A percentile compares a stretch with the other conserved stretches of the same genome.
These are phyloP conservation scores for Phycomyces nitens DNA, from an alignment of 192 early-diverging fungal genomes.

Conservation along the genomic window DNA sequence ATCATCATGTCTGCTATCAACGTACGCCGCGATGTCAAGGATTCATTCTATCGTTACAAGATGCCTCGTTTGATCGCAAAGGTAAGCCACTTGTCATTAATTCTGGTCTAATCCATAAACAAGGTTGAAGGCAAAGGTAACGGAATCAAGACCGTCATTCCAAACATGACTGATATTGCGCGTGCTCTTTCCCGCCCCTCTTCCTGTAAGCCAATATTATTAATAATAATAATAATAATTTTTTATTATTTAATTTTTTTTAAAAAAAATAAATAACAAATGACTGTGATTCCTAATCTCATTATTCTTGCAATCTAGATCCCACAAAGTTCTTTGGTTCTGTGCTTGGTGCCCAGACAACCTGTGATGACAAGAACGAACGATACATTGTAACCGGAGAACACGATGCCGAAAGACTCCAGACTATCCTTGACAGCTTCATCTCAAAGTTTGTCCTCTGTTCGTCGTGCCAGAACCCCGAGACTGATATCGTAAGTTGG, in stretches of 20 bases:
- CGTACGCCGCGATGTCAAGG: slow-evolving; percentile 85
- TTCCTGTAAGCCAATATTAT: slow-evolving; percentile 56
- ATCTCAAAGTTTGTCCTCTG: slow-evolving; percentile 96
- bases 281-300: not conserved
- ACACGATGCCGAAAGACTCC: slow-evolving; percentile 84
- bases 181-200: slow-evolving; percentile 85
- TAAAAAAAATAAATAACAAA: not conserved
- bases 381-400: slow-evolving; percentile 95
- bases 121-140: slow-evolving; percentile 97
- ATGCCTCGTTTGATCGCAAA: slow-evolving; percentile 89
- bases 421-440: slow-evolving; percentile 81
- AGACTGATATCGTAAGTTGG: slow-evolving; percentile 80
- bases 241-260: not conserved
- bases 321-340: slow-evolving; percentile 91
- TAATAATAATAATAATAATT: too few relatives aligned
- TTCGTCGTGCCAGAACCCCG: slow-evolving; percentile 90
- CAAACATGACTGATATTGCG: slow-evolving; percentile 94
- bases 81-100: slow-evolving; percentile 29
- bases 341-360: slow-evolving; percentile 93
- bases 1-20: slow-evolving; percentile 74
- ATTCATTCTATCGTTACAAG: slow-evolving; percentile 98
- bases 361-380: slow-evolving; percentile 85
- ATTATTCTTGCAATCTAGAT: slow-evolving; percentile 28
- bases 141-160: slow-evolving; percentile 97
- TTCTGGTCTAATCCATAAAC: not conserved